Conservation (phyloP, 768 basidiomycete species). For the Mrakia hoshinonis region DNA sequence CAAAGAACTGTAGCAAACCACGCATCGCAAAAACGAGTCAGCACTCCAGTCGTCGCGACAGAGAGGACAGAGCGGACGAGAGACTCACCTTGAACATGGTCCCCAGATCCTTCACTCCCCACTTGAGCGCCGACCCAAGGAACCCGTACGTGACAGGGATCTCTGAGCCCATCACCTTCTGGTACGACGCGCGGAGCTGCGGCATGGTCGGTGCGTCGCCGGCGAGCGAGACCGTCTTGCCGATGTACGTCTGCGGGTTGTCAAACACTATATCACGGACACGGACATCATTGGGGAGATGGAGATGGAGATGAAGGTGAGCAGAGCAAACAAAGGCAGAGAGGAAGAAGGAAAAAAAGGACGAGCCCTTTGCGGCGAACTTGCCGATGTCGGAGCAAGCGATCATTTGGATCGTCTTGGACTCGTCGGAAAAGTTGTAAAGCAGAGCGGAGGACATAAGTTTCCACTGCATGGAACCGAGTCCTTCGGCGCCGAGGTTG, state of each 20-base stretch:
- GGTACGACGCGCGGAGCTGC: neutral
- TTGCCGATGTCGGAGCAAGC: neutral
- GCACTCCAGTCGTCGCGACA: neutral
- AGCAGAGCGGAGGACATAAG: neutral
- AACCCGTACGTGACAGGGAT: neutral
- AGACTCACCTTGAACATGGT: conserved; percentile 1
- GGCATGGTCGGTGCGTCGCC: neutral
- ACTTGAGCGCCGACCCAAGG: neutral
- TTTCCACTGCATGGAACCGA: neutral
- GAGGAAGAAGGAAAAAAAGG: neutral
- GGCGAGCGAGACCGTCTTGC: neutral
- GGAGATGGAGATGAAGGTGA: neutral
- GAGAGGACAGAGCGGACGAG: neutral
- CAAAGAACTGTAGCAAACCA: neutral
- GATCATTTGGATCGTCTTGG: conserved; percentile 1
- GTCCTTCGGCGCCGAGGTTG: neutral
- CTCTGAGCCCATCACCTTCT: neutral
- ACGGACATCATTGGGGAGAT: neutral
- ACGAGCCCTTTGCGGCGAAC: no score
- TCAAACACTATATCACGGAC: neutral
- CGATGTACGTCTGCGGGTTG: neutral
- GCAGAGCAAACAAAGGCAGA: neutral
- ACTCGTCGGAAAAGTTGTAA: neutral
- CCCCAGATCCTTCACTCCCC: neutral
- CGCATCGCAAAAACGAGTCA: neutral